Conservation (phyloP, 768 basidiomycete genomes). For the Boletus sp. region DNA sequence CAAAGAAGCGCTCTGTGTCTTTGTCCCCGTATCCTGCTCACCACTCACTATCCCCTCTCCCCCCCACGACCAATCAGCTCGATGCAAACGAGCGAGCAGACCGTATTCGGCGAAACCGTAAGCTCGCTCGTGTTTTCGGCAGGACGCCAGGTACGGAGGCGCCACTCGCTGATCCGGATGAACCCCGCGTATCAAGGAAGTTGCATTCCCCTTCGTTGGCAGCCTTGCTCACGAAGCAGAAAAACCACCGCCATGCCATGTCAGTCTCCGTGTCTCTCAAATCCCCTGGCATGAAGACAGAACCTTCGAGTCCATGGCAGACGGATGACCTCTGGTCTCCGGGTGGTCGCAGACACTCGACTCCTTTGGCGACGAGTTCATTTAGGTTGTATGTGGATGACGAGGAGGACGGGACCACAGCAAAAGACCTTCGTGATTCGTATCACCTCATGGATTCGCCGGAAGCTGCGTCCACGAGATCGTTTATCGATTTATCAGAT, state of each 20-base stretch:
- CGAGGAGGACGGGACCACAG: background rate
- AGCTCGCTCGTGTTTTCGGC: constrained; percentile 79
- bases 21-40: constrained; percentile 25
- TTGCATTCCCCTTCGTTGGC: constrained; percentile 24
- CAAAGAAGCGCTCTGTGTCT: constrained; percentile 28
- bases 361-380: constrained; percentile 49
- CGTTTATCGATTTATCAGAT: constrained; percentile 67
- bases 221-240: constrained; percentile 30
- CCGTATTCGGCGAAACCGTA: constrained; percentile 68
- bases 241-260: constrained; percentile 30
- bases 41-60: constrained; percentile 31
- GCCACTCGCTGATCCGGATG: constrained; percentile 22
- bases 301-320: constrained; percentile 33
- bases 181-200: constrained; percentile 22
- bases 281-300: constrained; percentile 17
- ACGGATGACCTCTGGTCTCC: constrained; percentile 31
- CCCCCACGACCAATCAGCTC: constrained; percentile 68
- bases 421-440: constrained; percentile 2
- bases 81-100: constrained; percentile 64
- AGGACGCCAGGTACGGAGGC: constrained; percentile 52
- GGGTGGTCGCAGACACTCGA: constrained; percentile 49
- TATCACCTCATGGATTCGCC: constrained; percentile 12
- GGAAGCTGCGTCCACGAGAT: constrained; percentile 34
- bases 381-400: constrained; percentile 28
- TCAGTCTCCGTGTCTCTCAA: constrained; percentile 29